Conservation (phyloP, 1,284 basidiomycete species). For the Puccinia coronata region DNA sequence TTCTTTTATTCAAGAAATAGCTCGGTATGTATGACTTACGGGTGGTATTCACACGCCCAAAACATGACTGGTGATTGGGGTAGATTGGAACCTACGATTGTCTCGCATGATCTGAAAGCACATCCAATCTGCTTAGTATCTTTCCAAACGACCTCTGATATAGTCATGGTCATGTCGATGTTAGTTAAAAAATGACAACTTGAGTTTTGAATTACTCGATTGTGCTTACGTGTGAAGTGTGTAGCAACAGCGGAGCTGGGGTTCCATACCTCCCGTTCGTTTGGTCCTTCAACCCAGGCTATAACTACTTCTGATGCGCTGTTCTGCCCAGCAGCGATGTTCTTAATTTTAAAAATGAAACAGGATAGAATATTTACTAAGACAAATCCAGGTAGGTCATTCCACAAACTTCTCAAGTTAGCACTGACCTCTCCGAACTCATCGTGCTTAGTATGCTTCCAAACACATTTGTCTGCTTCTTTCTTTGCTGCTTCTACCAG, state of each 20-base stretch:
- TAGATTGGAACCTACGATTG: slow-evolving; percentile 25
- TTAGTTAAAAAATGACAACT: too few relatives aligned
- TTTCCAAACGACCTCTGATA: slow-evolving; percentile 50
- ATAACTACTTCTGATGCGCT: slow-evolving; percentile 29
- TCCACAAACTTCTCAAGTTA: too few relatives aligned
- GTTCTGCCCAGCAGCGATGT: slow-evolving; percentile 44
- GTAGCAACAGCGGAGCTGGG: not conserved
- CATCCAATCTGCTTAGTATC: slow-evolving; percentile 28
- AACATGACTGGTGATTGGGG: slow-evolving; percentile 48
- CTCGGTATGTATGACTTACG: slow-evolving; percentile 38
- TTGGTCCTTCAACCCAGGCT: slow-evolving; percentile 42
- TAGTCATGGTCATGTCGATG: not conserved
- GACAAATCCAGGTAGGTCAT: not conserved
- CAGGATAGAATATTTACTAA: not conserved
- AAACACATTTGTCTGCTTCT: slow-evolving; percentile 29
- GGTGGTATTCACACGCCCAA: slow-evolving; percentile 48
- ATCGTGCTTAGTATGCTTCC: slow-evolving; percentile 41
- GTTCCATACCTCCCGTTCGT: slow-evolving; percentile 21
- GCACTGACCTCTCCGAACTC: slow-evolving; percentile 36
- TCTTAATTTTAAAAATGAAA: slow-evolving; percentile 15
- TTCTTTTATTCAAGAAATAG: too few relatives aligned
- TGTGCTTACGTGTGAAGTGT: slow-evolving; percentile 21
- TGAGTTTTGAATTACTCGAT: not conserved
- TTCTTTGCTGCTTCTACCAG: slow-evolving; percentile 25
- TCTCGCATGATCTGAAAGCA: slow-evolving; percentile 31